Percentiles rank a stretch among this genome's conserved stretches.
Evolutionary conservation across 257 asterid species (phyloP).

Genomic region (Fraxinus cuspidata): DNA sequence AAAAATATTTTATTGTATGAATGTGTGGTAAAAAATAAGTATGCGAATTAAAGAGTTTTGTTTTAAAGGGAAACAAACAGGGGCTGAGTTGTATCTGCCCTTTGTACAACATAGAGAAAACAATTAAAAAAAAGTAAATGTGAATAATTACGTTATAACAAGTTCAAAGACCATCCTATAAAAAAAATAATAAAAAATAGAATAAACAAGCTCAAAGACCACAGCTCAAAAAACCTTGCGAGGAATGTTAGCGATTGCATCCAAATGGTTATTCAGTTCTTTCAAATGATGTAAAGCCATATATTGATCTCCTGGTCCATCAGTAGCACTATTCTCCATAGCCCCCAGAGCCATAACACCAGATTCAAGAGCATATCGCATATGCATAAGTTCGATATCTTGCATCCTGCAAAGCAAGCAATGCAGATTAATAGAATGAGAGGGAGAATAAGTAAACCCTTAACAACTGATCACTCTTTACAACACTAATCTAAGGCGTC

Average conservation of each 20-base stretch:
- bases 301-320: slow-evolving; percentile 52
- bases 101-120: not conserved
- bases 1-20: too few relatives aligned
- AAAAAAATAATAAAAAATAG: too few relatives aligned
- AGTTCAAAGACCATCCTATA: slow-evolving; percentile 15
- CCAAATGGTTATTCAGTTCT: slow-evolving; percentile 86
- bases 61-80: too few relatives aligned
- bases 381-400: slow-evolving; percentile 94
- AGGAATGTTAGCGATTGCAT: slow-evolving; percentile 66
- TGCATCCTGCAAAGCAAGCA: slow-evolving; percentile 70
- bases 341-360: slow-evolving; percentile 81
- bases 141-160: slow-evolving; percentile 25
- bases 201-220: slow-evolving; percentile 23
- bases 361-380: slow-evolving; percentile 96
- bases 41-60: too few relatives aligned
- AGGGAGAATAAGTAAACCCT: slow-evolving; percentile 5
- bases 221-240: slow-evolving; percentile 71
- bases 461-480: not conserved
- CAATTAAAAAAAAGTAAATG: not conserved
- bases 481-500: slow-evolving; percentile 6
- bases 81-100: not conserved
- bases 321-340: slow-evolving; percentile 66
- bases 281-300: slow-evolving; percentile 50
- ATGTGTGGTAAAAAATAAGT: too few relatives aligned
- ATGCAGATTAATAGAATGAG: slow-evolving; percentile 22